A percentile compares a stretch with the other conserved stretches of the same genome.
These are phyloP conservation scores for Dalbergia cochinchinensis DNA, from an alignment of 306 rosid genomes.

Conservation along the genomic window DNA sequence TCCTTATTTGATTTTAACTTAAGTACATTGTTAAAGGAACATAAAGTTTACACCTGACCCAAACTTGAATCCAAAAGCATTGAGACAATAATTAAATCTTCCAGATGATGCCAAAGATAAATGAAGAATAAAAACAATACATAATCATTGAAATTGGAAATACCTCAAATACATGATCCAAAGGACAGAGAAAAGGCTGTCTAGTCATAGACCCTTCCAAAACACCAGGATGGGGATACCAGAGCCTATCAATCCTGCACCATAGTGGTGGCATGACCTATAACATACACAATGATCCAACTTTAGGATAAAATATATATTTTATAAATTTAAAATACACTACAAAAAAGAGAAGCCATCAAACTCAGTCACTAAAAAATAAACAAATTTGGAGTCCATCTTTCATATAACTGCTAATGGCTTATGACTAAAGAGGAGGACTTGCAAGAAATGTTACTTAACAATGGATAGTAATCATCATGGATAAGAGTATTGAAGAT, in stretches of 20 bases:
- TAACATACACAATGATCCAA: slow-evolving; percentile 39
- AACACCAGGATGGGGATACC: slow-evolving; percentile 95
- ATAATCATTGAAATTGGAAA: slow-evolving; percentile 37
- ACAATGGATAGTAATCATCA: slow-evolving; percentile 11
- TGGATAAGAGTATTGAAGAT: slow-evolving; percentile 19
- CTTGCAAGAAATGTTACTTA: slow-evolving; percentile 7
- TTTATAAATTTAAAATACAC: slow-evolving; percentile 39
- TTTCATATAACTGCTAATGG: no score
- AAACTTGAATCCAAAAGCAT: neutral
- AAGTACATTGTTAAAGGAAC: neutral
- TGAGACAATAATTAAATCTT: neutral
- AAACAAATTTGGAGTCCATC: no score
- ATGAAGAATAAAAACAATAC: slow-evolving; percentile 13
- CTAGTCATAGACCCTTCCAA: slow-evolving; percentile 89
- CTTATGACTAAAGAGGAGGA: neutral
- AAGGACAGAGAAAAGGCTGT: slow-evolving; percentile 93
- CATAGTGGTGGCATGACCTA: slow-evolving; percentile 98
- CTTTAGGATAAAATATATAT: slow-evolving; percentile 42
- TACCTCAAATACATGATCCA: slow-evolving; percentile 99
- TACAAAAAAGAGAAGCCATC: neutral
- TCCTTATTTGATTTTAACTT: slow-evolving; percentile 13
- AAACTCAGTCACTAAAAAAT: no score
- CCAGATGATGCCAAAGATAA: slow-evolving; percentile 24
- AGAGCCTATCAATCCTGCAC: slow-evolving; percentile 96
- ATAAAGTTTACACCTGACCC: neutral